These are phyloP conservation scores for Saccharomycopsis sp. DNA, from an alignment of 805 yeast genomes.

Conservation along the genomic window DNA sequence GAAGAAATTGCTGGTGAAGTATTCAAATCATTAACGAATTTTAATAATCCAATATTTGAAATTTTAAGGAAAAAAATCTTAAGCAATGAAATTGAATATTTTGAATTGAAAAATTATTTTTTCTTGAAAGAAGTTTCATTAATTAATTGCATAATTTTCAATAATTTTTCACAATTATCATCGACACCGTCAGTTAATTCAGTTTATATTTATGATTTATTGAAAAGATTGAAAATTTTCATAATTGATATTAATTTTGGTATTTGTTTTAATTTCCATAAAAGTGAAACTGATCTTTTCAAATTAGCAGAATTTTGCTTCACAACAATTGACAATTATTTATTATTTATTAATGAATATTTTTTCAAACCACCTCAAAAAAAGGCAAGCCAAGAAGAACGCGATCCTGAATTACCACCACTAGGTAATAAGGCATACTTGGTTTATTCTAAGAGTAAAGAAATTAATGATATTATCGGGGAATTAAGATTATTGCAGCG, in stretches of 20 bases:
- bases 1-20: constrained; percentile 17
- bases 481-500: constrained; percentile 44
- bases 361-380: constrained; percentile 26
- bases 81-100: constrained; percentile 17
- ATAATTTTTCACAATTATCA: constrained; percentile 28
- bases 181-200: constrained; percentile 37
- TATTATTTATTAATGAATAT: constrained; percentile 19
- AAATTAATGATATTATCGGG: constrained; percentile 35
- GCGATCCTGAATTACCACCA: constrained; percentile 12
- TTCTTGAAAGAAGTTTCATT: constrained; percentile 33
- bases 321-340: constrained; percentile 35
- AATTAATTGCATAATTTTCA: constrained; percentile 29
- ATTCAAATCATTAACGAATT: constrained; percentile 13
- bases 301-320: constrained; percentile 36
- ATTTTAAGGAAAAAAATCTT: constrained; percentile 12
- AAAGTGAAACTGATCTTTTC: constrained; percentile 25
- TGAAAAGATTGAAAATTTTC: constrained; percentile 30
- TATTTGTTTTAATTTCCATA: constrained; percentile 16
- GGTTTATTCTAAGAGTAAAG: constrained; percentile 18
- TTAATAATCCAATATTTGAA: constrained; percentile 15
- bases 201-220: constrained; percentile 33
- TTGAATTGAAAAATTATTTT: constrained; percentile 28
- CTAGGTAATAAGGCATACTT: constrained; percentile 17
- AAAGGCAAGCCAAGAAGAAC: not conserved
- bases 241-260: constrained; percentile 33